Base-by-base conservation (phyloP, 805 yeast genomes). In the Lipomyces sp. region DNA sequence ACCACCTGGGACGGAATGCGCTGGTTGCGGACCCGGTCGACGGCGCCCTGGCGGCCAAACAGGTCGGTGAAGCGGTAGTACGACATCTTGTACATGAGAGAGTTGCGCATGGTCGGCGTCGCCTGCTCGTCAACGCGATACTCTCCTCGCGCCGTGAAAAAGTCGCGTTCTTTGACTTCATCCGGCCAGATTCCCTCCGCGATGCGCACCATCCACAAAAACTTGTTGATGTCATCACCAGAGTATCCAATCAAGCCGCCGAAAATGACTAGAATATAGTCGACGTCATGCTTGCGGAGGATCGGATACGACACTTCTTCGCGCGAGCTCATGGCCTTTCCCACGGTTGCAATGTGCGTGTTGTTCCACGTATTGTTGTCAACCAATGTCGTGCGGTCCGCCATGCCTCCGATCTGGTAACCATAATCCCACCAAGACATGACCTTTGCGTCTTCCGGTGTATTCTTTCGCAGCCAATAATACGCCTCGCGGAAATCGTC, bases 391-490 rank as follows among this genome's bases (percentile, higher is more conserved):
- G 98, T 91, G 66, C 99, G 81, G 71, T 93, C 98, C 40, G 98
- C 98, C 98, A 93, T 93, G 57, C 99, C 99, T 63, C 98, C 98
- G 64, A 93, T 93, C 74, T 93, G 99, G 71, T 93, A 93, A 48
- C 99, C 99, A 66, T 95, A 95, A 74, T 95, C 98, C 99, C 99
- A 93, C 98, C 99, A 93, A 10, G 97, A 84, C 84, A 95, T 88
- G 55, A 93, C 85, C 69, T 86, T 90, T 32, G 97, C 86, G 67
- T 93, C 98, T 68, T 93, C 96, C 2, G 86, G 82, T 0, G 98
- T 93, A 73, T 93, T 93, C 96, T 91, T 90, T 65, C 98, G 82
- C 63, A 93, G 75, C 98, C 98, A 93, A 69, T 91, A 93, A 74
- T 93, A 93, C 10, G 98, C 98, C 75, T 93, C 99, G 72, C 99